Base-by-base conservation (phyloP, 2,329 filamentous ascomycete genomes). In the Sordariomycetes sp. region DNA sequence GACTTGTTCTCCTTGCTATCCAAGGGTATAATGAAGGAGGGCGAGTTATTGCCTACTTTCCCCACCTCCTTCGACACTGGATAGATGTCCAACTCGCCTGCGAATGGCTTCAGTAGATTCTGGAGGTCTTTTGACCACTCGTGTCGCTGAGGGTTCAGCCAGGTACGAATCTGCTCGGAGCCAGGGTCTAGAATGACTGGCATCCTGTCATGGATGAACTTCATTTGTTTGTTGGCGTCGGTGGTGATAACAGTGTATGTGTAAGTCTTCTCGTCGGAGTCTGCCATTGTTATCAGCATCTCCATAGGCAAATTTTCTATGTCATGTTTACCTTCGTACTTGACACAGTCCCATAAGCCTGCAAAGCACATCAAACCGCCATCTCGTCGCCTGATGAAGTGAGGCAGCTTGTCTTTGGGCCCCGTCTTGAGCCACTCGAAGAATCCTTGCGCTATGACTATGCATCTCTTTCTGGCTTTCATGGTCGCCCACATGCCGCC, bases 161-260 rank as follows among this genome's bases (percentile, higher is more conserved):
- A 95, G 5, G 55, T 76, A 35, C 64, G 70, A 49, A 94, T 66
- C 9, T 67, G 72, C 2, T 83, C 70, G 1, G 81, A 86, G 4
- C 77, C 78, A 5, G 83, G 77, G 6, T 95, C 79, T 1, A 98
- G 57, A 20, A 96, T 84, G 6, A 94, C 90, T 0, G 92, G 92
- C 92, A 98, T 98, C 12, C 92, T 79, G 49, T 94, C 82, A 53
- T 98, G 92, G 14, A 98, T 66, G 45, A 94, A 96, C 19, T 69
- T 78, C 32, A 96, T 67, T 53, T 90, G 82, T 41, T 79, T 67
- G 48, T 90, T 94, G 7, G 86, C 84, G 39, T 81, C 73, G 2
- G 90, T 96, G 1, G 92, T 98, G 54, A 96, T 90, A 51, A 98
- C 77, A 2, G 88, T 90, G 57, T 94, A 98, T 0, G 86, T 93